Base-by-base conservation (phyloP, 1,284 basidiomycete genomes). In the Pisolithus thermaeus region DNA sequence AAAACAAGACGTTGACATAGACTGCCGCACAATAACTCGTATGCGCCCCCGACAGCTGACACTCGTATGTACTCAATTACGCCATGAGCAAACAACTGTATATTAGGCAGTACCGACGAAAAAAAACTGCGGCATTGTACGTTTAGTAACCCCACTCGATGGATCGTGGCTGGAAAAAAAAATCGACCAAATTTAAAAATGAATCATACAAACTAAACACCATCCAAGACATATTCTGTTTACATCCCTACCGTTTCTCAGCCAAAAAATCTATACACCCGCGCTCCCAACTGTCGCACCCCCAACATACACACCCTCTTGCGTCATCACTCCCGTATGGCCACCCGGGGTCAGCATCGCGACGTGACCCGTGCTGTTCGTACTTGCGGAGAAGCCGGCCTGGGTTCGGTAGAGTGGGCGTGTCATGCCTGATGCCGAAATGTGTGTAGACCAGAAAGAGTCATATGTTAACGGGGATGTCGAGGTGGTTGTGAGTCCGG, bases 401-500 rank as follows among this genome's bases (percentile, higher is more conserved):
- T 66, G 58, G 4, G 66, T 69, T 3, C 69, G 63, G 40, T 69
- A 70, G 8, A 68, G 56, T 1, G 63, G 59, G 5, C 62, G 64
- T 0, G 63, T 64, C 7, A 61, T 35, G 7, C 62, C 63, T 2
- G 61, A 36, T 3, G 61, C 56, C 1, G 71, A 65, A 5, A 70
- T 67, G 55, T 80, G 77, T 6, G 77, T 71, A 3, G 80, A 82
- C 81, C 83, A 84, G 59, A 84, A 84, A 0, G 80, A 78, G 61
- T 84, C 82, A 57, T 84, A 84, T 4, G 82, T 84, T 45, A 83
- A 67, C 53, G 61, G 56, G 8, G 59, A 46, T 2, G 56, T 36
- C 27, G 65, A 59, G 9, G 64, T 50, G 23, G 55, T 43, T 5
- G n/a, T 51, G 18, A 35, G 32, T 35, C 32, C 32, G 1, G 32